Conservation (phyloP, 1,139 yeast species). For the Pichia sp. region DNA sequence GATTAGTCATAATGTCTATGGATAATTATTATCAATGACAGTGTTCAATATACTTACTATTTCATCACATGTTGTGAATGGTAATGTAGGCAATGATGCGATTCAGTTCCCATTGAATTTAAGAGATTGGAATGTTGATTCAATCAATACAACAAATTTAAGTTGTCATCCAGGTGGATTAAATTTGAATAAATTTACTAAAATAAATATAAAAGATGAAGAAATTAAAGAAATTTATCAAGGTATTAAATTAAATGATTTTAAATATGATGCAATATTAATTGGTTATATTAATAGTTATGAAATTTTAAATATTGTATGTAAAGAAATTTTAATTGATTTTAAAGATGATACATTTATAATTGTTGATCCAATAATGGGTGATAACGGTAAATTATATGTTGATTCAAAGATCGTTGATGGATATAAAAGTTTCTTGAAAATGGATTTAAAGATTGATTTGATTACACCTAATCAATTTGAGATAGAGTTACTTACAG, state of each 20-base stretch:
- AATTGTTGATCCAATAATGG: slow-evolving; percentile 68
- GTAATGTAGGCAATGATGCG: slow-evolving; percentile 59
- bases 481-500: slow-evolving; percentile 56
- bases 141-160: slow-evolving; percentile 54
- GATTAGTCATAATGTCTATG: too few species aligned
- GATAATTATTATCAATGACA: not conserved
- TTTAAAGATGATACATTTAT: slow-evolving; percentile 11
- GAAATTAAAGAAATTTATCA: slow-evolving; percentile 27
- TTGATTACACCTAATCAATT: slow-evolving; percentile 68
- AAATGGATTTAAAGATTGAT: slow-evolving; percentile 34
- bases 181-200: slow-evolving; percentile 35
- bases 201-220: slow-evolving; percentile 28
- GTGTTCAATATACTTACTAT: slow-evolving; percentile 28
- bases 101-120: slow-evolving; percentile 58
- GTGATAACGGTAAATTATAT: slow-evolving; percentile 63
- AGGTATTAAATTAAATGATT: slow-evolving; percentile 30
- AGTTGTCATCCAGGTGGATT: slow-evolving; percentile 69
- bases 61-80: slow-evolving; percentile 66
- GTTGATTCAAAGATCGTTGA: slow-evolving; percentile 52
- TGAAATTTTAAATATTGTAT: slow-evolving; percentile 35
- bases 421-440: slow-evolving; percentile 41
- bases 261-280: slow-evolving; percentile 41
- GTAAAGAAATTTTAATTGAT: slow-evolving; percentile 25
- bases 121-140: slow-evolving; percentile 63
- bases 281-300: slow-evolving; percentile 56